Evolutionary conservation across 495 filamentous ascomycete species (phyloP), one percentile per base, ranked within the genome.

Genomic region (Penicillium atrosanguineum): DNA sequence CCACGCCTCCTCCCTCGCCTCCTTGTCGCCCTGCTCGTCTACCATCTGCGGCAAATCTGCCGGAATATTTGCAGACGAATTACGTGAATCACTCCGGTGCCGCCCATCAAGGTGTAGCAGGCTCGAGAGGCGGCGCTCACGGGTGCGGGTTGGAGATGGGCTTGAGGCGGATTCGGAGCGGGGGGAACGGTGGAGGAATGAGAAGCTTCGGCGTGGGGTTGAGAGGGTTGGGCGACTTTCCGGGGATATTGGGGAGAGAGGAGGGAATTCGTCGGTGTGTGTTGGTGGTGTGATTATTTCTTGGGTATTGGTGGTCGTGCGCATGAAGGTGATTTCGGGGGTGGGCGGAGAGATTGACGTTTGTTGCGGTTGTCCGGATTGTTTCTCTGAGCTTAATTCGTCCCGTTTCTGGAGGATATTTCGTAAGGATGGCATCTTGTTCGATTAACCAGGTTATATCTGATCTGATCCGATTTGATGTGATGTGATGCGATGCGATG

Each of bases 291-390:
- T 71, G 65, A 95, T 87, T 49, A 87, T 71, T 69, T 96, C 90
- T 66, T 90, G 81, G 2, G 84, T 84, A 49, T 85, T 75, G 12
- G 93, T 95, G 64, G 93, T 90, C 53, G 87, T 86, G 40, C 92
- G 84, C 56, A 95, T 78, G 76, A 97, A 88, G 52, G 79, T 91
- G 73, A 97, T 88, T 63, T 87, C 83, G 50, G 89, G 88, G 1
- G 81, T 70, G 64, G 73, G 53, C 56, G 61, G 58, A 23, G 53
- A 51, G 18, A 48, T 37, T 34, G 55, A 51, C 1, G 12, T 34
- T 34, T 11, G 14, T 34, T 12, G 25, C 14, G 48, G 18, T 25
- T 46, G 34, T 59, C 38, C 23, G 25, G 36, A 2, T 14, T 37
- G n/a, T 19, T 38, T 34, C 31, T 23, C 31, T 21, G 40, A 23